Conservation (phyloP, 2,329 filamentous ascomycete genomes). For the Sclerotinia minor region DNA sequence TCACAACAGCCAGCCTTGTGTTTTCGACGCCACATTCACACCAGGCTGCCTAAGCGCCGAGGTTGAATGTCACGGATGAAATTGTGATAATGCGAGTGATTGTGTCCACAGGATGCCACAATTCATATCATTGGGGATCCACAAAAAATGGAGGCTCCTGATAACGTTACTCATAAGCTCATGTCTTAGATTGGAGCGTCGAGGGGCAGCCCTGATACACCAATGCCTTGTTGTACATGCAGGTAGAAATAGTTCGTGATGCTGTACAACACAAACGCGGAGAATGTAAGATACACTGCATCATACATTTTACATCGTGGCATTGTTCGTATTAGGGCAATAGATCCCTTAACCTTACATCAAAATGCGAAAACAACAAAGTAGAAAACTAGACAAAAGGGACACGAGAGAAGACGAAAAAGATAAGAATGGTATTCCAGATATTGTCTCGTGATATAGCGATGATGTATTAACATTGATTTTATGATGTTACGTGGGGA, state of each 20-base stretch:
- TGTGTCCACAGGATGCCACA: neutral
- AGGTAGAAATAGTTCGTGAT: constrained; percentile 1
- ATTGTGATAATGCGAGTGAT: constrained; percentile 6
- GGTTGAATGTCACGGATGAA: neutral
- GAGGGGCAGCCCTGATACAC: constrained; percentile 5
- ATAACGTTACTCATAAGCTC: constrained; percentile 6
- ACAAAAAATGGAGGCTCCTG: constrained; percentile 1
- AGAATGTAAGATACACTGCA: constrained; percentile 12
- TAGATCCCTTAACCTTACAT: neutral
- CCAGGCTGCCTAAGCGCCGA: constrained; percentile 7
- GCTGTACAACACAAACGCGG: neutral
- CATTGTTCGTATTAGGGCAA: constrained; percentile 14
- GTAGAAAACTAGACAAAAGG: neutral
- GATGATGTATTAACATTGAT: constrained; percentile 2
- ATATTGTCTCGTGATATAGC: neutral
- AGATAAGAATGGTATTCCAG: neutral
- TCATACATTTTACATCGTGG: neutral
- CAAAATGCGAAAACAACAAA: neutral
- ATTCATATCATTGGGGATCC: neutral
- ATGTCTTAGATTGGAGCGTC: constrained; percentile 8
- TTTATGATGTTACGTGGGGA: constrained; percentile 5
- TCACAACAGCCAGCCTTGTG: constrained; percentile 17
- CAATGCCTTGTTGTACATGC: constrained; percentile 3
- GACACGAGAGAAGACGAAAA: constrained; percentile 10
- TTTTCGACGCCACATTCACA: neutral